phyloP scores from a whole-genome alignment of 352 stramenopile species.

The Pythium folliculosum region DNA sequence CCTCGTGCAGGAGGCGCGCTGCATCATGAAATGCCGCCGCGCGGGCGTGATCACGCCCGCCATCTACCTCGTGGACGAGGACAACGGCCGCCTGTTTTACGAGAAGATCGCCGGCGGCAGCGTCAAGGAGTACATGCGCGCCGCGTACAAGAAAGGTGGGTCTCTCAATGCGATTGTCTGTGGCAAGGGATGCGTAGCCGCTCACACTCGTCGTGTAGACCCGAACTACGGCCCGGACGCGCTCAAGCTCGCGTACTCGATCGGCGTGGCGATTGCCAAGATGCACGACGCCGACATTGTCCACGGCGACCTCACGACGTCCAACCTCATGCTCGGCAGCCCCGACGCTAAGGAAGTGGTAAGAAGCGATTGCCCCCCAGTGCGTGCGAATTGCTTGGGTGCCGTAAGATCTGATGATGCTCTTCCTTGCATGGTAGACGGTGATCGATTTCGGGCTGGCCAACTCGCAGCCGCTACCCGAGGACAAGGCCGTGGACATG shows the following conservation, averaged over 20 bases:
- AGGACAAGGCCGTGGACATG: constrained; percentile 93
- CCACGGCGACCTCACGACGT: constrained; percentile 94
- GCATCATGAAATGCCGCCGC: constrained; percentile 80
- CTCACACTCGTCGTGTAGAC: constrained; percentile 28
- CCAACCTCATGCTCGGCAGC: constrained; percentile 91
- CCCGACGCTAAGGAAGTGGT: constrained; percentile 66
- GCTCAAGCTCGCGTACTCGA: constrained; percentile 73
- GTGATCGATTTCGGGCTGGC: constrained; percentile 88
- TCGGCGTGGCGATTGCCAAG: constrained; percentile 88
- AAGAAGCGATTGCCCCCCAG: constrained; percentile 15
- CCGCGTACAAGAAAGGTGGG: constrained; percentile 53
- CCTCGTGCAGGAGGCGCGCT: constrained; percentile 79
- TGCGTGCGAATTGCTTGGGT: not conserved
- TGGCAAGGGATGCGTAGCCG: not conserved
- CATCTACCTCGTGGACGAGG: constrained; percentile 83
- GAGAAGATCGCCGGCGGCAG: constrained; percentile 72
- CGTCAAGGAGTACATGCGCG: constrained; percentile 72
- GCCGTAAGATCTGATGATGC: not conserved
- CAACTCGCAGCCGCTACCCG: constrained; percentile 78
- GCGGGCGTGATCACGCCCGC: constrained; percentile 67
- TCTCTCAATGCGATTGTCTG: not conserved
- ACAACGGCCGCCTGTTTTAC: constrained; percentile 63
- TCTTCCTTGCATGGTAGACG: constrained; percentile 37
- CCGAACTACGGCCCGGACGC: constrained; percentile 52
- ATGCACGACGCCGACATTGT: constrained; percentile 93